phyloP scores from a whole-genome alignment of 352 stramenopile genomes.

The Pythium monospermum region DNA sequence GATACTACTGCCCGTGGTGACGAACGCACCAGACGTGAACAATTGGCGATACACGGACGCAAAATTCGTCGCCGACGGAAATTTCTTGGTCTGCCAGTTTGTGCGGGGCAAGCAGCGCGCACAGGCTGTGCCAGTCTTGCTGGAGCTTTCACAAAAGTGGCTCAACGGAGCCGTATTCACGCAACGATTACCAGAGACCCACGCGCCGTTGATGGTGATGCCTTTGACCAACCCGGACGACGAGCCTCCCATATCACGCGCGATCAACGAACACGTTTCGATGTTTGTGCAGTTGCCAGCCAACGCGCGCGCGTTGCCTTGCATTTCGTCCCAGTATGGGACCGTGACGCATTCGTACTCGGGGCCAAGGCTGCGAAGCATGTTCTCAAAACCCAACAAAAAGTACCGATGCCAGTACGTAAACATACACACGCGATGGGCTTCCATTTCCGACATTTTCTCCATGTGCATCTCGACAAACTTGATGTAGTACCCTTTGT shows the following conservation, averaged over 20 bases:
- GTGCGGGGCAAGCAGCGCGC: conserved; percentile 31
- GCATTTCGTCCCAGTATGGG: conserved; percentile 55
- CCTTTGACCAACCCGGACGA: conserved; percentile 14
- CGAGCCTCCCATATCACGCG: conserved; percentile 29
- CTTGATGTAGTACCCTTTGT: conserved; percentile 22
- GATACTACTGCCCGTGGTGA: conserved; percentile 14
- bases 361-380: conserved; percentile 41
- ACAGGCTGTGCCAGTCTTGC: conserved; percentile 24
- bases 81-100: conserved; percentile 14
- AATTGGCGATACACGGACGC: conserved; percentile 38
- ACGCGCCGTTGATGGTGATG: conserved; percentile 24
- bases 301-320: conserved; percentile 17
- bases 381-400: conserved; percentile 66
- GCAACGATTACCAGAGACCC: conserved; percentile 21
- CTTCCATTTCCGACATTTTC: conserved; percentile 32
- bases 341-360: conserved; percentile 54
- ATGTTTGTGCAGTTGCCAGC: conserved; percentile 27
- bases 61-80: conserved; percentile 32
- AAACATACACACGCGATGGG: conserved; percentile 59
- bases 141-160: conserved; percentile 43
- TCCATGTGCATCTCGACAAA: conserved; percentile 65
- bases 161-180: conserved; percentile 24
- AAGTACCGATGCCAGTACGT: conserved; percentile 70
- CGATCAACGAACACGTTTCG: conserved; percentile 30
- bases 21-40: conserved; percentile 33